Base-by-base conservation (phyloP, 106 monocot genomes). In the Phalaenopsis equestris region DNA sequence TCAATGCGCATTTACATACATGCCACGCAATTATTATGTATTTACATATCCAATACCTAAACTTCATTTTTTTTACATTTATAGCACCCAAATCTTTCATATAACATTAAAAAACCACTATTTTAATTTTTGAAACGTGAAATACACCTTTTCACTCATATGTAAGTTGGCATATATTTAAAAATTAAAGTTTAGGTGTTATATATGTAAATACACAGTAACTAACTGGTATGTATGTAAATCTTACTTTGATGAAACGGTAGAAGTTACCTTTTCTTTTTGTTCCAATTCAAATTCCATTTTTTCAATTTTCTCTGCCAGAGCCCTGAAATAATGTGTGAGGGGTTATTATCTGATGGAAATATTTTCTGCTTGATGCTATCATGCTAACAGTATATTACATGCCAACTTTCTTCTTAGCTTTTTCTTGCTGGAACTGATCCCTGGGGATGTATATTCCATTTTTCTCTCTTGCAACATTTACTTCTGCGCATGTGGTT, bases 391-490 rank as follows among this genome's bases (percentile, higher is more conserved):
- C 18, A 46, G 56, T 42, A 42, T 61, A 39, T 45, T 68, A 49
- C 74, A n/a, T 30, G 11, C 47, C 18, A 78, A 95, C 95, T 91
- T 96, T 96, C 84, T 90, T 96, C 82, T 96, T 91, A 75, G 91
- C 89, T 91, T 96, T 93, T 77, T 96, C 93, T 52, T 89, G 92
- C 43, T 95, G 83, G 79, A 90, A 99, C 47, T 92, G 98, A 75
- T 99, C 98, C 41, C 84, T 79, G 74, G 98, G 98, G 38, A 99
- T 93, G 73, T 99, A 99, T 65, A 99, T 93, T 9, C 98, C 98
- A 84, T 99, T 93, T 84, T 99, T 99, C 83, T 99, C 98, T 78
- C 98, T 91, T 82, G 98, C 94, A 86, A 94, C 92, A 91, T 85
- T 95, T 41, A 99, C 92, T 89, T 99, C 98, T 99, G 87, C 55